Evolutionary conservation across 352 stramenopile genomes (phyloP).

Genomic region (Phytophthora megakarya): DNA sequence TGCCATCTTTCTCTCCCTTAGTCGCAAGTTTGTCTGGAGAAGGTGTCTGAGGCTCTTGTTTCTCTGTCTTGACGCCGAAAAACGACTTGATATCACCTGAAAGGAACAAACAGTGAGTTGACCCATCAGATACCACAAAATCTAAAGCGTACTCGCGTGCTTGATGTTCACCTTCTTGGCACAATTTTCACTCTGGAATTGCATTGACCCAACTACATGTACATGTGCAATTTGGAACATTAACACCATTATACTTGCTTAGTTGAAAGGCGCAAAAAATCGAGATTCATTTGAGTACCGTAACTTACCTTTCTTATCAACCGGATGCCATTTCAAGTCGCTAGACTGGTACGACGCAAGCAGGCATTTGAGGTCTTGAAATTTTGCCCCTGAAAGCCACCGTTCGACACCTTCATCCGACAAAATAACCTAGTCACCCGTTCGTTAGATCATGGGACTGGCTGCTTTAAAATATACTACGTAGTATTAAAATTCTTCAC

Average conservation of each 20-base stretch:
- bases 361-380: constrained; percentile 57
- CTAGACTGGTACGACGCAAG: constrained; percentile 50
- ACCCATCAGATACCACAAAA: too few relatives aligned
- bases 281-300: too few relatives aligned
- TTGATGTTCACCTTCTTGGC: constrained; percentile 80
- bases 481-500: neutral
- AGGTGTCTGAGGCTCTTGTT: constrained; percentile 21
- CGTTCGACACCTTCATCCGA: constrained; percentile 55
- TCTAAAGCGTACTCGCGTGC: constrained; percentile 47
- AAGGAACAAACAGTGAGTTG: neutral
- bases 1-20: neutral
- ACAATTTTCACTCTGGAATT: constrained; percentile 79
- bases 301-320: constrained; percentile 68
- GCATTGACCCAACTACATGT: constrained; percentile 79
- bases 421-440: constrained; percentile 63
- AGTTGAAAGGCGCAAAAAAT: too few relatives aligned
- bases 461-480: too few relatives aligned
- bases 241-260: too few relatives aligned
- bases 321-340: constrained; percentile 77
- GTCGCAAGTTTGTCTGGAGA: constrained; percentile 14
- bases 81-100: constrained; percentile 76
- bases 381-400: constrained; percentile 74
- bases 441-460: neutral
- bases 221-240: constrained; percentile 4
- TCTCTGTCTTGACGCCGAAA: constrained; percentile 52